Evolutionary conservation across 345 rosid species (phyloP), one percentile per base, ranked within the genome.

Genomic region (Arabidopsis suecica): DNA sequence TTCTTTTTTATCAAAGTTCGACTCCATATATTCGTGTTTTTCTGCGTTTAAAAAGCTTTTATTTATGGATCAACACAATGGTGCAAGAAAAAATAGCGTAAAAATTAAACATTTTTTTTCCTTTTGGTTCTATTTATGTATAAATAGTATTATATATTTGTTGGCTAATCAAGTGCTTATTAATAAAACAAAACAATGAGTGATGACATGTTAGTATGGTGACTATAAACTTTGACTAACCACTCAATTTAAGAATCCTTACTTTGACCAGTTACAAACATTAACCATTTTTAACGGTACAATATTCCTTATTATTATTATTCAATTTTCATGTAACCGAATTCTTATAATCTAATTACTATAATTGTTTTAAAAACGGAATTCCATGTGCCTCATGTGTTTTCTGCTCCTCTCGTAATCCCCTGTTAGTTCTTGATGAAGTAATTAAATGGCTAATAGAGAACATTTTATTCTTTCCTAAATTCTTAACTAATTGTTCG

Each of bases 331-430:
- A 50, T 60, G 59, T 61, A 64, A 56, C 55, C 72, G 36, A 58
- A 64, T 71, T 47, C 38, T 56, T 59, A 40, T 20, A 38, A 20
- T 23, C 5, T 42, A 34, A 36, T 44, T 30, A 30, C 61, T 14
- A 68, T 32, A 14, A 30, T 5, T 61, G 20, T 69, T 34, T 5
- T 4, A 61, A 61, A 76, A 54, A 40, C 62, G 7, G 13, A 56
- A 64, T 40, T 70, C 60, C 81, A 78, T 78, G 73, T 78, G 81
- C 62, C 68, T 65, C 81, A 65, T 78, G 81, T 71, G 77, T 71
- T 77, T 71, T 78, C 77, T 50, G 69, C 62, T 58, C 58, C 77
- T 71, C 40, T 41, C 61, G 37, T 50, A 47, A 57, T 47, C 28
- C 32, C 61, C 11, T 62, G 20, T 62, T 65, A 54, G 36, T 47